phyloP scores from a whole-genome alignment of 148 eudicot genomes.

The Hydrangea macrophylla region DNA sequence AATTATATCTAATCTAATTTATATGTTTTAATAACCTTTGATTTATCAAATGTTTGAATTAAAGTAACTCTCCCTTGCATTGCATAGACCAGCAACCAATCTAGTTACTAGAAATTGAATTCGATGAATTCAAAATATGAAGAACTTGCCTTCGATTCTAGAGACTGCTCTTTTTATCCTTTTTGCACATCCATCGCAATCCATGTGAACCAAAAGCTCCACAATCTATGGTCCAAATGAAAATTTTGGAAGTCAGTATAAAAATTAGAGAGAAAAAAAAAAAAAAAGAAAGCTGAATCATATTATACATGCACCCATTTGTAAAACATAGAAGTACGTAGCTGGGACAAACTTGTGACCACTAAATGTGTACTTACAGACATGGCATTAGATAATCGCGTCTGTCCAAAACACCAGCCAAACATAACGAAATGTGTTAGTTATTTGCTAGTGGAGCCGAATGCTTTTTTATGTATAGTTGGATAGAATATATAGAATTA shows the following conservation, averaged over 20 bases:
- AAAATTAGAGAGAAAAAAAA: neutral
- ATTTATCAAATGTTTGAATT: too few relatives aligned
- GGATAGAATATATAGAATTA: neutral
- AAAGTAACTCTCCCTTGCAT: too few relatives aligned
- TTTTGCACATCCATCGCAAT: conserved; percentile 56
- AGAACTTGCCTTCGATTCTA: conserved; percentile 38
- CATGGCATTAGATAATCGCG: conserved; percentile 31
- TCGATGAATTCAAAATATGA: neutral
- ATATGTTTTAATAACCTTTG: too few relatives aligned
- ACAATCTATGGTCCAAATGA: conserved; percentile 29
- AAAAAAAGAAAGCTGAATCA: neutral
- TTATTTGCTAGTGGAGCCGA: neutral
- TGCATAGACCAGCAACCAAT: too few relatives aligned
- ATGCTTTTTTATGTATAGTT: neutral
- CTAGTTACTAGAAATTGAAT: neutral
- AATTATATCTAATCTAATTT: too few relatives aligned
- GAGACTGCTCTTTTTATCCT: conserved; percentile 47
- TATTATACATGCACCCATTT: neutral
- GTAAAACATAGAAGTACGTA: neutral
- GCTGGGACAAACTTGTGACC: neutral
- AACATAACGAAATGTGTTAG: conserved; percentile 25
- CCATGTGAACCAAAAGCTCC: conserved; percentile 56
- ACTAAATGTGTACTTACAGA: conserved; percentile 23
- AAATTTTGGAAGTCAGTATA: neutral
- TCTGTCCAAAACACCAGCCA: conserved; percentile 25